phyloP scores from a whole-genome alignment of 768 basidiomycete genomes.

The Leccinum rimulosum region DNA sequence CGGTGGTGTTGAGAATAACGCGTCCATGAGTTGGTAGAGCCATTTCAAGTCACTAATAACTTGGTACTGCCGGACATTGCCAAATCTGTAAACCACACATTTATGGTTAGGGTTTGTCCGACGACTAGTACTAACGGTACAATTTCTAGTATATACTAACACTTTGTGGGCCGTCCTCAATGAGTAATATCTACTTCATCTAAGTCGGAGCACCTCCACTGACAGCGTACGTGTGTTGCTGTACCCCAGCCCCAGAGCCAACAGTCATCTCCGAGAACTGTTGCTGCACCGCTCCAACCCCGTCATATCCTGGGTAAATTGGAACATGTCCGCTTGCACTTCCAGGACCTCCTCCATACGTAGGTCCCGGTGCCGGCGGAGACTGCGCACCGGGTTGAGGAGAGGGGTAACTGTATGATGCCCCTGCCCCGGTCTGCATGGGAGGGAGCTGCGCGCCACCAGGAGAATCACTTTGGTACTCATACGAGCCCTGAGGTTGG shows the following conservation, averaged over 20 bases:
- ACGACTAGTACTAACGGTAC: neutral
- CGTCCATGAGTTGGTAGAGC: slow-evolving; percentile 83
- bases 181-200: neutral
- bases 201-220: slow-evolving; percentile 18
- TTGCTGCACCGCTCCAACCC: slow-evolving; percentile 24
- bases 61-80: neutral
- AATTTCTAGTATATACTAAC: neutral
- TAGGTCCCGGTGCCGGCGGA: slow-evolving; percentile 10
- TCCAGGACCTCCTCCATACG: slow-evolving; percentile 21
- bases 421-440: slow-evolving; percentile 6
- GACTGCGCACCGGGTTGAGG: slow-evolving; percentile 16
- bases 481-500: slow-evolving; percentile 23
- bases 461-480: slow-evolving; percentile 18
- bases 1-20: slow-evolving; percentile 86
- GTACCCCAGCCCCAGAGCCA: slow-evolving; percentile 19
- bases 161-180: neutral
- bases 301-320: slow-evolving; percentile 22
- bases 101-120: slow-evolving; percentile 23
- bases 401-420: slow-evolving; percentile 19
- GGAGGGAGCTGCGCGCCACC: neutral
- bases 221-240: slow-evolving; percentile 23
- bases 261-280: slow-evolving; percentile 33
- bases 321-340: slow-evolving; percentile 21
- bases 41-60: slow-evolving; percentile 42
- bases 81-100: neutral